Evolutionary conservation across 257 asterid genomes (phyloP).

Genomic region (Penstemon newberryi): DNA sequence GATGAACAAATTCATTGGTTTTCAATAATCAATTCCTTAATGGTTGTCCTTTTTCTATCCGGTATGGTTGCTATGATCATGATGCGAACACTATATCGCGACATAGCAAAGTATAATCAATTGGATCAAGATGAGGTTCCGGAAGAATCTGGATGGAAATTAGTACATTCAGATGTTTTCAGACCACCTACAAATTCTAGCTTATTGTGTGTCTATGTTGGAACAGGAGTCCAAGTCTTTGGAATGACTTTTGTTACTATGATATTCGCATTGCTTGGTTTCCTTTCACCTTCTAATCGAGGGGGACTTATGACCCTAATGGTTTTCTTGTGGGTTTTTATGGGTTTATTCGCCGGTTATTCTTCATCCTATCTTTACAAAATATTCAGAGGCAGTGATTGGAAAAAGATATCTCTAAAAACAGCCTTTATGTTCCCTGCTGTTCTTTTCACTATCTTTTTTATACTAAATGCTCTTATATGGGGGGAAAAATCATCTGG

Average conservation of each 20-base stretch:
- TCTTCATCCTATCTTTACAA: constrained; percentile 44
- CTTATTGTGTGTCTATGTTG: constrained; percentile 49
- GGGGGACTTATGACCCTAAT: constrained; percentile 54
- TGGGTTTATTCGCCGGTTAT: constrained; percentile 53
- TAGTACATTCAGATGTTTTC: constrained; percentile 55
- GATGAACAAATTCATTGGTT: constrained; percentile 54
- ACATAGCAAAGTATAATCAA: constrained; percentile 51
- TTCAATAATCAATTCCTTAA: constrained; percentile 52
- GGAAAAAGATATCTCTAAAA: constrained; percentile 44
- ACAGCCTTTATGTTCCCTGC: constrained; percentile 51
- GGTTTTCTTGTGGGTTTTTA: constrained; percentile 56
- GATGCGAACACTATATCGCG: constrained; percentile 50
- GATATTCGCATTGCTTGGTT: constrained; percentile 53
- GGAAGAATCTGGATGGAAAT: constrained; percentile 59
- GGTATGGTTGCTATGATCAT: constrained; percentile 64
- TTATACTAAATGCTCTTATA: constrained; percentile 45
- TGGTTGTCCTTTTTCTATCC: constrained; percentile 53
- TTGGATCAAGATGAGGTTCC: constrained; percentile 48
- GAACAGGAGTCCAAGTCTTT: constrained; percentile 53
- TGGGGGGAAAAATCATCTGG: constrained; percentile 62
- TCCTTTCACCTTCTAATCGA: constrained; percentile 56
- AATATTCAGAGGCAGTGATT: constrained; percentile 42
- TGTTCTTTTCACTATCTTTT: constrained; percentile 38
- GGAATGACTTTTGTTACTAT: constrained; percentile 57
- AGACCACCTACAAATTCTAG: constrained; percentile 43